Evolutionary conservation across 108 stramenopile species (phyloP), one percentile per base, ranked within the genome.

Genomic region (Cyclostephanos invisitatus): DNA sequence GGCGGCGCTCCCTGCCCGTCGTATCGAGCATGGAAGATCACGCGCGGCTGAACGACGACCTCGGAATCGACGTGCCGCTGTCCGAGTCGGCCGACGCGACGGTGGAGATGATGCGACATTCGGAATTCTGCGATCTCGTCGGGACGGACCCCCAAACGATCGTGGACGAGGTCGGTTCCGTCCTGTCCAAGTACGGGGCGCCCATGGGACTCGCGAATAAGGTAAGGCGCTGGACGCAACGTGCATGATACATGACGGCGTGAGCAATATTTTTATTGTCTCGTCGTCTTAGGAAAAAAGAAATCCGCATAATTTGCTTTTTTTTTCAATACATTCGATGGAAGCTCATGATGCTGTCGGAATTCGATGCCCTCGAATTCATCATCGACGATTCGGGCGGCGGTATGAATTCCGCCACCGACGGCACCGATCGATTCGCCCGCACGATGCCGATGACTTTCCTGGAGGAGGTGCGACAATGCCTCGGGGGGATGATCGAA

Each of bases 201-300:
- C 85, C 85, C 62, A 81, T 81, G 65, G 85, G 85, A 32, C 78
- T 85, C 57, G 76, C 83, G 75, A 77, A 80, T 68, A 67, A 85
- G 70, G 51, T 53, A 24, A 3, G 51, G 6, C 51, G 51, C 20
- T 24, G 20, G 5, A 21, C 7, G 32, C 15, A 18, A 49, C 5
- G 2, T 49, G n/a, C n/a, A n/a, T 18, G 48, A 53, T 15, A 53
- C 7, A 53, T 53, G 7, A 18, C 51, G 24, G 0, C 7, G 24
- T 6, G n/a, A n/a, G n/a, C n/a, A n/a, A n/a, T 14, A 53, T 53
- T 21, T n/a, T 0, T 0, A 40, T 8, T 40, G 40, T 32, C n/a
- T n/a, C n/a, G n/a, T n/a, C n/a, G 36, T 37, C 36, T 37, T n/a
- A n/a, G n/a, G 7, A 37, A 37, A 37, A 3, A 6, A 37, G 7